Base-by-base conservation (phyloP, 2,329 filamentous ascomycete genomes). In the Paraphoma sp. region DNA sequence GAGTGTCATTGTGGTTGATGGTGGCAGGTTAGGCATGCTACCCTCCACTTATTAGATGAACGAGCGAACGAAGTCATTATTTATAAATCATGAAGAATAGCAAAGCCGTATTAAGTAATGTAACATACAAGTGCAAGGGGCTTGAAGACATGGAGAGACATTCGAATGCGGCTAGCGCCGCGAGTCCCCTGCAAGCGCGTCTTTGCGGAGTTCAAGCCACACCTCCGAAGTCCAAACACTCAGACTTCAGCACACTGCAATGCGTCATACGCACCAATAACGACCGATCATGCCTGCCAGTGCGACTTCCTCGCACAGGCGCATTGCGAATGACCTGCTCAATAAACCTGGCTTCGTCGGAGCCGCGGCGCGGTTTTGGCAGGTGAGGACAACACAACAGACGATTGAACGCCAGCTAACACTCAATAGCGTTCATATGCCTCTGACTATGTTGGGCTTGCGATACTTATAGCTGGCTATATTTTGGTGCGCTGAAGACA, bases 361-460 rank as follows among this genome's bases (percentile, higher is more conserved):
- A 33, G 78, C 82, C 40, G 65, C 81, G n/a, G 77, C 78, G 53
- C 79, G 83, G 47, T 83, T 85, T 68, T 84, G 79, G 76, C 80
- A 81, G 75, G 77, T 78, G 63, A 43, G 67, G 51, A 44, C 33
- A 43, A 29, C 30, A 16, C 33, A 14, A 41, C 40, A 42, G n/a
- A 3, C 16, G 12, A 28, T 10, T 36, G 10, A 14, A 10, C 11
- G n/a, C 11, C 11, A 38, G 51, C 63, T 67, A 23, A 68, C 54
- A 36, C 33, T 3, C 48, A 33, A 23, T 69, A 92, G 86, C 89
- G 87, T 73, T 93, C 91, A 1, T 95, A 97, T 80, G 91, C 91
- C 10, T 87, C 91, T 6, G 95, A 99, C 75, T 97, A 96, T 78
- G 78, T 96, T 30, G 92, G 92, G 36, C 86, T 98, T 60, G 80